Evolutionary conservation across 768 basidiomycete genomes (phyloP).

Genomic region (Tylopilus sp.): DNA sequence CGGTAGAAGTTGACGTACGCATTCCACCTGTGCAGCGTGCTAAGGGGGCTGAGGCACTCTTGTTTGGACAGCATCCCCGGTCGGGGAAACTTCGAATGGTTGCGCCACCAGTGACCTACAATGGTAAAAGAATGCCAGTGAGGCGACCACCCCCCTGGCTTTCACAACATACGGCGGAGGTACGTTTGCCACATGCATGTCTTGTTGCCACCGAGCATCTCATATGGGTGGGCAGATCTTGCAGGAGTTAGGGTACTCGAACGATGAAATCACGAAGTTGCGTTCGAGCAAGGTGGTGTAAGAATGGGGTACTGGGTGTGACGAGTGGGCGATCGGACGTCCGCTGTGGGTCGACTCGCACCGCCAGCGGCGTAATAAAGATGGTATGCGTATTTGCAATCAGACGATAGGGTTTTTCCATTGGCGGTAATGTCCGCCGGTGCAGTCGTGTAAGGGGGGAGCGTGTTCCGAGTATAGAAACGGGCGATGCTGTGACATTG

Average conservation of each 20-base stretch:
- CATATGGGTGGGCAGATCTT: constrained; percentile 32
- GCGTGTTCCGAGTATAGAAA: constrained; percentile 18
- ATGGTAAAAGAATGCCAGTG: constrained; percentile 74
- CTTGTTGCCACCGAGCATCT: neutral
- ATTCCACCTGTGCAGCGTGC: constrained; percentile 31
- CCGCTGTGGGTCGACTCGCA: constrained; percentile 28
- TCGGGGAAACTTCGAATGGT: constrained; percentile 77
- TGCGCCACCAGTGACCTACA: constrained; percentile 77
- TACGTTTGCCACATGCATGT: constrained; percentile 26
- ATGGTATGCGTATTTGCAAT: constrained; percentile 27
- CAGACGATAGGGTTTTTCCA: constrained; percentile 20
- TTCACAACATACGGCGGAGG: constrained; percentile 81
- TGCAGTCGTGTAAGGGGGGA: constrained; percentile 1
- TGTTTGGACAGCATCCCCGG: constrained; percentile 55
- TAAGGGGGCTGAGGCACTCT: constrained; percentile 11
- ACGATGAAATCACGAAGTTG: constrained; percentile 41
- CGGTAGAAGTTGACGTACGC: constrained; percentile 75
- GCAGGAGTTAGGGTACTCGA: constrained; percentile 41
- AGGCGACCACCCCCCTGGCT: constrained; percentile 81
- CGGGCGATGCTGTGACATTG: constrained; percentile 23
- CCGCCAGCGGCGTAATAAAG: constrained; percentile 5
- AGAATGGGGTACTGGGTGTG: constrained; percentile 19
- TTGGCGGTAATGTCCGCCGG: constrained; percentile 14
- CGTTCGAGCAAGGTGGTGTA: constrained; percentile 42
- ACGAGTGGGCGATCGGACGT: constrained; percentile 18